phyloP scores from a whole-genome alignment of 768 basidiomycete species.

The Macrolepiota fuliginosa region DNA sequence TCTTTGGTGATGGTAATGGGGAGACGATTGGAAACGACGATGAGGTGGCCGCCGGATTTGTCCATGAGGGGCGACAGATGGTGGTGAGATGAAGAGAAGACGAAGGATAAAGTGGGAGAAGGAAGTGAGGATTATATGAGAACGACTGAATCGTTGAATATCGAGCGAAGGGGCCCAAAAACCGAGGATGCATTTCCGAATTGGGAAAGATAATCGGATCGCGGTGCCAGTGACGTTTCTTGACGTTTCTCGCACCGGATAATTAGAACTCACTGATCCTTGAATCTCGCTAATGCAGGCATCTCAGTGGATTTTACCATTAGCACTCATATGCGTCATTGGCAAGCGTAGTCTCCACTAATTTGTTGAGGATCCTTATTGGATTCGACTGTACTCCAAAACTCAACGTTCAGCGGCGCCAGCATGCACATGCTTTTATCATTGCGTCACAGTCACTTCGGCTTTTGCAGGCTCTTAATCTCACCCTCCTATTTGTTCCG shows the following conservation, averaged over 20 bases:
- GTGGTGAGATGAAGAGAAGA: background rate
- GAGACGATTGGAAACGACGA: constrained; percentile 94
- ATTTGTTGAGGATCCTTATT: background rate
- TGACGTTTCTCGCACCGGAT: constrained; percentile 22
- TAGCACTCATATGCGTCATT: background rate
- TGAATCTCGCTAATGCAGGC: too few species aligned
- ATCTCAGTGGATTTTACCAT: background rate
- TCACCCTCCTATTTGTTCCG: constrained; percentile 6
- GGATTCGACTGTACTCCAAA: background rate
- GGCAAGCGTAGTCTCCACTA: background rate
- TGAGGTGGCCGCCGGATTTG: constrained; percentile 61
- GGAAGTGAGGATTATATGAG: constrained; percentile 18
- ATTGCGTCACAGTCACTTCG: background rate
- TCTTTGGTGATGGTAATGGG: constrained; percentile 96
- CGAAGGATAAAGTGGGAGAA: background rate
- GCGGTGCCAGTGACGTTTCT: constrained; percentile 17
- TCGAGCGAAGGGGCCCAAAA: constrained; percentile 24
- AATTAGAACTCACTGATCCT: background rate
- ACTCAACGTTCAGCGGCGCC: background rate
- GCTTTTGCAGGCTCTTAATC: background rate
- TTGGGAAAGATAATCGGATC: constrained; percentile 31
- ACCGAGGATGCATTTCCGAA: constrained; percentile 26
- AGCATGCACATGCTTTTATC: background rate
- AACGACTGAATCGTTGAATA: constrained; percentile 14
- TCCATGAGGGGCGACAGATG: constrained; percentile 22